These are phyloP conservation scores for Colletotrichum gloeosporioides DNA, from an alignment of 2,329 filamentous ascomycete genomes.

Conservation along the genomic window DNA sequence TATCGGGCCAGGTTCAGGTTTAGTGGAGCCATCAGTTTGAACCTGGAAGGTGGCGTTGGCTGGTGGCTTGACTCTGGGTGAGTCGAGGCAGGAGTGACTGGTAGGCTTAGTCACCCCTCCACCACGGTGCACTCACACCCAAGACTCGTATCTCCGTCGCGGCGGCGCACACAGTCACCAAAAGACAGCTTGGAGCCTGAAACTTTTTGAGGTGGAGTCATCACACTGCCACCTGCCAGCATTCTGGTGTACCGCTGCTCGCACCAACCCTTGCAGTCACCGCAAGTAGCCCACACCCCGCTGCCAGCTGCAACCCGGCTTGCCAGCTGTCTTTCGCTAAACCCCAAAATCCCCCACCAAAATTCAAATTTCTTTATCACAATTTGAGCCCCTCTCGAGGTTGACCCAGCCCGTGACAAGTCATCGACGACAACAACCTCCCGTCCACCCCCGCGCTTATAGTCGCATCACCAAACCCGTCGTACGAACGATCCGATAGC, in stretches of 20 bases:
- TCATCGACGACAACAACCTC: constrained; percentile 19
- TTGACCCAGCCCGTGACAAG: constrained; percentile 18
- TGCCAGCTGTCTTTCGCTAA: constrained; percentile 22
- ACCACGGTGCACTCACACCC: not conserved
- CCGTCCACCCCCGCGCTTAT: constrained; percentile 18
- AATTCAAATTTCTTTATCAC: constrained; percentile 14
- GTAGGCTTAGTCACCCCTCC: not conserved
- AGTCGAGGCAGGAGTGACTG: not conserved
- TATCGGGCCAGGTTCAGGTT: not conserved
- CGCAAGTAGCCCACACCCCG: not conserved
- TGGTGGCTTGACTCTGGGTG: not conserved
- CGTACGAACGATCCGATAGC: constrained; percentile 14
- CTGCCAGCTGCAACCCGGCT: not conserved
- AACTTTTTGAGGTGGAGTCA: constrained; percentile 1
- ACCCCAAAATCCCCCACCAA: constrained; percentile 21
- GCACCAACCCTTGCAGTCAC: not conserved
- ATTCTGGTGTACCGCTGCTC: not conserved
- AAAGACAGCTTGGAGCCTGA: not conserved
- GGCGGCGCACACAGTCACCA: not conserved
- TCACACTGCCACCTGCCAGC: not conserved
- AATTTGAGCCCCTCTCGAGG: constrained; percentile 19
- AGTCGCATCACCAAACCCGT: constrained; percentile 17
- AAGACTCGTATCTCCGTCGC: not conserved
- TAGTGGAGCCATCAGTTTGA: not conserved
- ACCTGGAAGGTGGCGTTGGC: not conserved